Percentiles rank a stretch among this genome's conserved stretches.
Conservation (phyloP, 2,329 filamentous ascomycete genomes). For the Escovopsis weberi region DNA sequence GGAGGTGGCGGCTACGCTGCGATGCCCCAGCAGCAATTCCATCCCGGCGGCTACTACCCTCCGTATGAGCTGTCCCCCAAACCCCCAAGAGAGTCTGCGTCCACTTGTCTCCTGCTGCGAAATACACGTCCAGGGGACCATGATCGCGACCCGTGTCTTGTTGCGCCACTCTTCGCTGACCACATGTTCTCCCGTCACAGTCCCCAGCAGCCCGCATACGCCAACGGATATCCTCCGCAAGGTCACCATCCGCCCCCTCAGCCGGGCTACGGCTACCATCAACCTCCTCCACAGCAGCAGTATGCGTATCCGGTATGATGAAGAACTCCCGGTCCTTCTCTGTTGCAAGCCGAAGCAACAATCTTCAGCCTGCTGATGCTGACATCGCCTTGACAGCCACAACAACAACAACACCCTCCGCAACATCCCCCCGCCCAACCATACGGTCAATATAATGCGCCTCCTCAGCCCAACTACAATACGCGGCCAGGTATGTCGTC, state of each 20-base stretch:
- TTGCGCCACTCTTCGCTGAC: not conserved
- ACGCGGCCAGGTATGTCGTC: conserved; percentile 26
- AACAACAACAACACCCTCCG: conserved; percentile 18
- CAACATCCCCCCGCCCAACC: conserved; percentile 15
- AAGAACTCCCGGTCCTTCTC: not conserved
- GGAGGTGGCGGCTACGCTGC: conserved; percentile 5
- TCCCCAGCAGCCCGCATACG: conserved; percentile 29
- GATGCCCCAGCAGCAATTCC: conserved; percentile 5
- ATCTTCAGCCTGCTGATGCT: not conserved
- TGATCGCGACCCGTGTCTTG: not conserved
- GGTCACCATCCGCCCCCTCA: conserved; percentile 36
- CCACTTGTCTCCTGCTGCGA: no score
- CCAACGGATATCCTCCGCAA: conserved; percentile 29
- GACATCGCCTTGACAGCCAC: conserved; percentile 2
- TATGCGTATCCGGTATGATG: conserved; percentile 23
- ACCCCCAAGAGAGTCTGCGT: conserved; percentile 8
- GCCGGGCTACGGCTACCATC: conserved; percentile 30
- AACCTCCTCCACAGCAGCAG: conserved; percentile 26
- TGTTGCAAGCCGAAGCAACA: not conserved
- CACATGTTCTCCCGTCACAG: not conserved
- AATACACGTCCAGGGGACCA: not conserved
- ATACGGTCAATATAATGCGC: conserved; percentile 15
- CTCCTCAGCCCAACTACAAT: conserved; percentile 32
- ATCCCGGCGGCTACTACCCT: conserved; percentile 30
- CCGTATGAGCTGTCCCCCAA: conserved; percentile 28